These are phyloP conservation scores for Pseudogymnoascus sp. DNA, from an alignment of 2,329 filamentous ascomycete species.

Conservation along the genomic window DNA sequence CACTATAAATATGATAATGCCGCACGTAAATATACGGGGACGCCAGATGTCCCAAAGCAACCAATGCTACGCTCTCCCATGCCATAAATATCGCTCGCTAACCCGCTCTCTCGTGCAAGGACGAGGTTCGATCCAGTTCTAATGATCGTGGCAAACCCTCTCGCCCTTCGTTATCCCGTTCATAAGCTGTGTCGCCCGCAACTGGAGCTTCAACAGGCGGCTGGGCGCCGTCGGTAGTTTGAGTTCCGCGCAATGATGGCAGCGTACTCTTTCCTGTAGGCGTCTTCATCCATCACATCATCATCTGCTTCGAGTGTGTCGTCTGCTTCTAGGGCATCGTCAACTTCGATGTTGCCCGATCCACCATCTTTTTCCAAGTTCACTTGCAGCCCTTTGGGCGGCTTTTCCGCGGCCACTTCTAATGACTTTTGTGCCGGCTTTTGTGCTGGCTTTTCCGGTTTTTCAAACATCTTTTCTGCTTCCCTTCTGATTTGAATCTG, in stretches of 20 bases:
- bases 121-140: not conserved
- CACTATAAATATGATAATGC: constrained; percentile 9
- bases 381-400: not conserved
- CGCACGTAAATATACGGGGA: not conserved
- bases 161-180: not conserved
- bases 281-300: not conserved
- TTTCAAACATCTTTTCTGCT: constrained; percentile 6
- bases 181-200: not conserved
- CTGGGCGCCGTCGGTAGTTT: not conserved
- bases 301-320: not conserved
- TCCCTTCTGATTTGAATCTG: constrained; percentile 7
- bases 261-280: not conserved
- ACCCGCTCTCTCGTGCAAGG: not conserved
- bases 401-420: not conserved
- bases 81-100: constrained; percentile 1
- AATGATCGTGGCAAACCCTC: not conserved
- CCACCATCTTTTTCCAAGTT: not conserved
- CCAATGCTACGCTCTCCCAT: not conserved
- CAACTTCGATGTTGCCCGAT: not conserved
- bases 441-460: not conserved
- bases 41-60: not conserved
- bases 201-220: not conserved
- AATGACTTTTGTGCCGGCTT: not conserved
- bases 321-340: not conserved
- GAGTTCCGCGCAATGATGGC: not conserved